These are phyloP conservation scores for Lactifluus piperatus DNA, from an alignment of 768 basidiomycete species.

Conservation along the genomic window DNA sequence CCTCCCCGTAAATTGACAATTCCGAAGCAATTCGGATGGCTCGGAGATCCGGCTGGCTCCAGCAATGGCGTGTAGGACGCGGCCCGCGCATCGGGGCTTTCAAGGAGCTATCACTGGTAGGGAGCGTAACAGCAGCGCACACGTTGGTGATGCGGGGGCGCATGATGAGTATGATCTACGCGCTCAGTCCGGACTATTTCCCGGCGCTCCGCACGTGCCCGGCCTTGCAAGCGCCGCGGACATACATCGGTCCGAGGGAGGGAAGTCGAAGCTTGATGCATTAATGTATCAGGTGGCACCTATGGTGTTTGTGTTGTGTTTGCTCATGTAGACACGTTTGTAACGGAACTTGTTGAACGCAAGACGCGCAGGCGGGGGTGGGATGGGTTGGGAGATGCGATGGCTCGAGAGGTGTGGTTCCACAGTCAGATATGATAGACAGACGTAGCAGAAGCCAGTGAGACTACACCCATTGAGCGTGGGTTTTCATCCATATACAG, in stretches of 20 bases:
- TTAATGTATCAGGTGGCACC: constrained; percentile 81
- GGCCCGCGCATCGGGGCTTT: background rate
- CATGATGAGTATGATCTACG: constrained; percentile 85
- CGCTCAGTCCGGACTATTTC: constrained; percentile 58
- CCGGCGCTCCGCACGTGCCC: constrained; percentile 71
- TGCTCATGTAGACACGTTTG: constrained; percentile 53
- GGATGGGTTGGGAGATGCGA: constrained; percentile 64
- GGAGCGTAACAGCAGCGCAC: constrained; percentile 16
- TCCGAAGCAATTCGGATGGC: constrained; percentile 52
- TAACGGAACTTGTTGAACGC: constrained; percentile 73
- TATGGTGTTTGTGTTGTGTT: background rate
- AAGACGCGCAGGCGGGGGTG: constrained; percentile 56
- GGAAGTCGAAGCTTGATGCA: constrained; percentile 73
- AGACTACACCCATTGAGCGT: too few species aligned
- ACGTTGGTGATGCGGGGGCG: constrained; percentile 64
- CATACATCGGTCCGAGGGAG: constrained; percentile 25
- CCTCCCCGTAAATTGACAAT: constrained; percentile 37
- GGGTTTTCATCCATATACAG: too few species aligned
- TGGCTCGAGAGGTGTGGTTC: constrained; percentile 71
- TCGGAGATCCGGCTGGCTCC: constrained; percentile 27
- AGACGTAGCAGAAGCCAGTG: too few species aligned
- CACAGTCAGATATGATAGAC: constrained; percentile 28
- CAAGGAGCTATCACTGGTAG: background rate
- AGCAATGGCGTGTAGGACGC: constrained; percentile 25
- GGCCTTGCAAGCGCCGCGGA: constrained; percentile 26